Base-by-base conservation (phyloP, 2,329 filamentous ascomycete genomes). In the Botryotinia convoluta region DNA sequence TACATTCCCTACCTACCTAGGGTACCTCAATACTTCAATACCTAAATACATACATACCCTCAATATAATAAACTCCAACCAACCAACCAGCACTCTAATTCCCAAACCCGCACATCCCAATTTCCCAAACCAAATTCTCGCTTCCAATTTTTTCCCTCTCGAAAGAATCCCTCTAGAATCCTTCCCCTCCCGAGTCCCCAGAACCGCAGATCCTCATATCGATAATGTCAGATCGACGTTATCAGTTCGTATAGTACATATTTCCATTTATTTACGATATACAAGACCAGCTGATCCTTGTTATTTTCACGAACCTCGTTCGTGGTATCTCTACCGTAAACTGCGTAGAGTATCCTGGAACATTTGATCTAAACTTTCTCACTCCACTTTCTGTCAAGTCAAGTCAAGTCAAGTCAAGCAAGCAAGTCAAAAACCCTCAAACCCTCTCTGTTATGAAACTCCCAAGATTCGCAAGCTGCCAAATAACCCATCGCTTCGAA, bases 161-260 rank as follows among this genome's bases (percentile, higher is more conserved):
- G 14, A 18, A 12, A 45, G 18, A 45, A 45, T 48, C 14, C n/a
- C n/a, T 29, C 16, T 18, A 8, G 16, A 57, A 48, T 48, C 22
- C 29, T 29, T 79, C 10, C n/a, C 29, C 14, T 32, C 29, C 29
- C 54, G 12, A 7, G 20, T 45, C 57, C 20, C 57, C 8, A 20
- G 29, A 59, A 59, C 4, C 29, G 57, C 59, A 61, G 59, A 61
- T 61, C 59, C 59, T 61, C 59, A 61, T 61, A 61, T 61, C 59
- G 59, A 61, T 61, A 39, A 39, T n/a, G 59, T 8, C 35, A 39
- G 35, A 61, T 61, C 59, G 22, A 26, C 59, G 59, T 61, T 61
- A 61, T 61, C 59, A 22, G 59, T 61, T n/a, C 16, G 59, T n/a
- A 61, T n/a, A 39, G 4, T 29, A 39, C 59, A 26, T 4, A 42